Base-by-base conservation (phyloP, 176 grass and related monocot genomes). In the Oryza rufipogon region DNA sequence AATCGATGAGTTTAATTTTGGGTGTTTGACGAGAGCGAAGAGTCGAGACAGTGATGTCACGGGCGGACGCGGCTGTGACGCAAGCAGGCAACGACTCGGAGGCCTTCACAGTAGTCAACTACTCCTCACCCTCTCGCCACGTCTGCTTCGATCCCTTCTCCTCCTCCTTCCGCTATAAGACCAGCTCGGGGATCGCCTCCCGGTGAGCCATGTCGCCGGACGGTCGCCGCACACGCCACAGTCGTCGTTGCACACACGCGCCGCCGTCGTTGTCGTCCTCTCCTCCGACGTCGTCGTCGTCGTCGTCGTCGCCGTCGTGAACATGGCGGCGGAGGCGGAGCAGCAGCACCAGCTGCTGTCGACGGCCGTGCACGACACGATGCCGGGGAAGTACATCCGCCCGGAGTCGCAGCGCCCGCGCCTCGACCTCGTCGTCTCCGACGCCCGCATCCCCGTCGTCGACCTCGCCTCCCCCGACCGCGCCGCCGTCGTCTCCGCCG, bases 341-440 rank as follows among this genome's bases (percentile, higher is more conserved):
- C 20, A 23, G 20, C 78, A 90, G 12, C 58, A 63, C 58, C 81
- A 90, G 12, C 87, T 95, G 56, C 93, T 95, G 47, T 95, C 93
- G 9, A 86, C 73, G n/a, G 13, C 74, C 54, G 58, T 83, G 26
- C 82, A 75, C 82, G 41, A 68, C 54, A 80, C 81, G 17, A 71
- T 95, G 76, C 93, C 93, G 2, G 39, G 16, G 9, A 86, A 16
- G 67, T 92, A 92, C 80, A 56, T 92, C 46, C 83, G 93, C 41
- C 90, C 93, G 8, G 88, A 86, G 71, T 69, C 86, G 22, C 25
- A 95, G 80, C 86, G 93, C 5, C 93, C 93, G 26, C 79, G 83
- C 23, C 85, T 93, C 38, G 20, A 22, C 1, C 88, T 89, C 64
- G 94, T 96, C 6, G 45, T 86, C 30, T 28, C 49, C 17, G 84